Evolutionary conservation across 164 flowering plant species (phyloP), one percentile per base, ranked within the genome.

Genomic region (Vitis rupestris): DNA sequence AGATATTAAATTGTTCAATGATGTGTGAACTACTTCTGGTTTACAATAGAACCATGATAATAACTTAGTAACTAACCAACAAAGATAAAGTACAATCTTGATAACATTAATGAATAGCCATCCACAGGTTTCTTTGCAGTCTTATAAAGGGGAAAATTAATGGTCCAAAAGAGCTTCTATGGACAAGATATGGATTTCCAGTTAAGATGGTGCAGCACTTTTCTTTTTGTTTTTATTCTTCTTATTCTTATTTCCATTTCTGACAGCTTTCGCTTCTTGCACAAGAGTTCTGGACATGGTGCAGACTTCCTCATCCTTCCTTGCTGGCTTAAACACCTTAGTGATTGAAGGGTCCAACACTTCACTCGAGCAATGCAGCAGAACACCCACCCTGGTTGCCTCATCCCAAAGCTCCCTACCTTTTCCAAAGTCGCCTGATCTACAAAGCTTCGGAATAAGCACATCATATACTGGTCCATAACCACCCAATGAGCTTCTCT

Each of bases 341-440:
- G 87, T 86, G 55, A 80, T 72, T 10, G 80, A 78, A 50, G 93
- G 92, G 72, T 87, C 85, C 76, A 92, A 76, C 68, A 88, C 63
- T 70, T 83, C 79, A 3, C 71, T 78, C 10, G 90, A 84, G 79
- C 88, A 86, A 16, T 65, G 48, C 76, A 92, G 86, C 37, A 66
- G 11, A n/a, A 86, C 37, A 9, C 91, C 92, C 77, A 74, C 81
- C 30, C 60, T 66, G 57, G 53, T 52, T 31, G 95, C 95, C 74
- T 92, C 95, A 49, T 86, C 88, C 97, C 92, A 90, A 3, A 92
- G 89, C 75, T 87, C 80, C 67, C 69, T 83, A 50, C 89, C 95
- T 80, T 82, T 92, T 16, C 78, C 86, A 72, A 87, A 92, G 23
- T 87, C 81, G 13, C 97, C 97, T 12, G 76, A 78, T 59, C 73